Evolutionary conservation across 306 rosid genomes (phyloP).

Genomic region (Luffa acutangula): DNA sequence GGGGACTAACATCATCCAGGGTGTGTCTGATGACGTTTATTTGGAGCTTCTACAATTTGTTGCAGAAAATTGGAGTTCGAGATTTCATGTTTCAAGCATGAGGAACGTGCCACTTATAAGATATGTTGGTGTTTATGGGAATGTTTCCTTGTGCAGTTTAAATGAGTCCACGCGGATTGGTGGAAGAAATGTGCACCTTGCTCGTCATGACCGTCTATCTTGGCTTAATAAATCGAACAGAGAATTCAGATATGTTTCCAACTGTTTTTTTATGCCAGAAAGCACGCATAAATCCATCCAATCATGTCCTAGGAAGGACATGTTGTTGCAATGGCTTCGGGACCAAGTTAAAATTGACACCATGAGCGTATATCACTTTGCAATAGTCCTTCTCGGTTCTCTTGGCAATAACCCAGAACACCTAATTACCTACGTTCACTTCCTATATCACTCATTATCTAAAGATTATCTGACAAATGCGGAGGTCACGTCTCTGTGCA

Average conservation of each 20-base stretch:
- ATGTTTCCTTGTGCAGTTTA: conserved; percentile 26
- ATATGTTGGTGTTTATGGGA: conserved; percentile 29
- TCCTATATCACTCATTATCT: conserved; percentile 35
- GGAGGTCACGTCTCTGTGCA: conserved; percentile 17
- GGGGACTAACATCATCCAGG: conserved; percentile 38
- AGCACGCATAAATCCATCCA: conserved; percentile 35
- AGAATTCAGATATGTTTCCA: conserved; percentile 21
- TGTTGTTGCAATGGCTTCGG: conserved; percentile 35
- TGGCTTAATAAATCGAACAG: conserved; percentile 51
- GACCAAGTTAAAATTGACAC: conserved; percentile 9
- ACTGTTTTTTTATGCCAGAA: conserved; percentile 38
- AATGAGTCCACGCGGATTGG: background rate
- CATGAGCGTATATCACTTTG: conserved; percentile 18
- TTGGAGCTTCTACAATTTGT: conserved; percentile 39
- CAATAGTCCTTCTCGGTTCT: conserved; percentile 12
- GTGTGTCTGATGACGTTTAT: conserved; percentile 42
- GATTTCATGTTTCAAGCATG: conserved; percentile 20
- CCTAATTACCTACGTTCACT: conserved; percentile 36
- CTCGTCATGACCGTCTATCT: conserved; percentile 14
- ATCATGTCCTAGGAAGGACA: background rate
- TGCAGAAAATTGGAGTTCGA: conserved; percentile 28
- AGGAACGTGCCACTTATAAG: conserved; percentile 30
- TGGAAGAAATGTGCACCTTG: conserved; percentile 16
- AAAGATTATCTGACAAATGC: conserved; percentile 2
- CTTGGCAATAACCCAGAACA: conserved; percentile 5